phyloP scores from a whole-genome alignment of 2,329 filamentous ascomycete genomes.

The Stenocarpella maydis region DNA sequence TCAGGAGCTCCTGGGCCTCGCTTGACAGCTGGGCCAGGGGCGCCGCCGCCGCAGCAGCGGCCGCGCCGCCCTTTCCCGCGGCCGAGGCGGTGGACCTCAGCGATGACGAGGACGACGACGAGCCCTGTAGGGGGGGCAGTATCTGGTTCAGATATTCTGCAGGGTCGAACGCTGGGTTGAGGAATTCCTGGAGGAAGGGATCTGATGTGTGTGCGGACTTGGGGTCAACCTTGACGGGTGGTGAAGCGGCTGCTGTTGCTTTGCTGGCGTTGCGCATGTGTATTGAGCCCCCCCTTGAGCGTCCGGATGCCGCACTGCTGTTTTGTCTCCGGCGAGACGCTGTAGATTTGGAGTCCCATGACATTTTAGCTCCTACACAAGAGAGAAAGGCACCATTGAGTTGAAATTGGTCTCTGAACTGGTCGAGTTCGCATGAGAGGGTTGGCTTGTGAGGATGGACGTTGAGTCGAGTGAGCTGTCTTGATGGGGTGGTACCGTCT shows the following conservation, averaged over 20 bases:
- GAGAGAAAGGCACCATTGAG: background rate
- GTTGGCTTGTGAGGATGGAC: background rate
- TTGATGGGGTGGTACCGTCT: slow-evolving; percentile 11
- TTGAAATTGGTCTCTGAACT: background rate
- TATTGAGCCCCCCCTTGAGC: slow-evolving; percentile 48
- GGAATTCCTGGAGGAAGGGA: slow-evolving; percentile 76
- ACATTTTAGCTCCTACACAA: slow-evolving; percentile 41
- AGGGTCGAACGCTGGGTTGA: slow-evolving; percentile 80
- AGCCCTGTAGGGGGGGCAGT: slow-evolving; percentile 72
- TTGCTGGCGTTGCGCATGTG: slow-evolving; percentile 52
- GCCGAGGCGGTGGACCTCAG: slow-evolving; percentile 35
- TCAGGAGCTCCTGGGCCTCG: slow-evolving; percentile 84
- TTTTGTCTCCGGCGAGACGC: slow-evolving; percentile 54
- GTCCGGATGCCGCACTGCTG: slow-evolving; percentile 50
- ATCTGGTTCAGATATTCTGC: slow-evolving; percentile 84
- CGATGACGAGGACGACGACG: slow-evolving; percentile 37
- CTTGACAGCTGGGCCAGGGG: slow-evolving; percentile 79
- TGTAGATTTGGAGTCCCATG: slow-evolving; percentile 50
- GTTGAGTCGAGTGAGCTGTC: slow-evolving; percentile 20
- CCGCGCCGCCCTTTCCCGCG: slow-evolving; percentile 42
- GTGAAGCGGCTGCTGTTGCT: slow-evolving; percentile 32
- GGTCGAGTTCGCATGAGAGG: background rate
- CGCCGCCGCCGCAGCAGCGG: slow-evolving; percentile 50
- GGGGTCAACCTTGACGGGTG: slow-evolving; percentile 49
- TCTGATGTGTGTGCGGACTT: slow-evolving; percentile 74